Percentiles rank a stretch among this genome's conserved stretches.
Conservation (phyloP, 768 basidiomycete genomes). For the Lactifluus hygrophoroides region DNA sequence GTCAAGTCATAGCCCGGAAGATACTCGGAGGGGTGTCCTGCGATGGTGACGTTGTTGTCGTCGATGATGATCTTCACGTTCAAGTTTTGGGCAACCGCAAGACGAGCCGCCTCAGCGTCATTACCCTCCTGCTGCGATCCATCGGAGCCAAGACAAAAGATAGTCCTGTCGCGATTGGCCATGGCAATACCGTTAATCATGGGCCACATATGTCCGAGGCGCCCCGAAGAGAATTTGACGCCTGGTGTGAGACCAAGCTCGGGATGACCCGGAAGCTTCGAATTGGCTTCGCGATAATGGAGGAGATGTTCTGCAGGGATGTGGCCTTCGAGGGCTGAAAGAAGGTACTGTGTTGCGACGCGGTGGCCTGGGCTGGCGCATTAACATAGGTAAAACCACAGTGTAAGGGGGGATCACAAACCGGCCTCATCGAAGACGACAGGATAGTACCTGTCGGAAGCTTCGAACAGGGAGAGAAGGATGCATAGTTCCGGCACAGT, state of each 20-base stretch:
- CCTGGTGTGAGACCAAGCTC: conserved; percentile 88
- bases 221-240: conserved; percentile 89
- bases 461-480: conserved; percentile 63
- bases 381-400: not conserved
- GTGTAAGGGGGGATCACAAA: conserved; percentile 28
- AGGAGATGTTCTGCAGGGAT: conserved; percentile 69
- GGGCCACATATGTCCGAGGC: conserved; percentile 88
- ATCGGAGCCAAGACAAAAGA: conserved; percentile 83
- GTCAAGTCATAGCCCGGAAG: conserved; percentile 66
- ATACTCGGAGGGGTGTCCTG: conserved; percentile 85
- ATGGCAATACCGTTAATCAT: conserved; percentile 79
- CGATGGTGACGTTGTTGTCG: conserved; percentile 87
- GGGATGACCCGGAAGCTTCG: conserved; percentile 83
- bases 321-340: conserved; percentile 67
- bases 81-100: conserved; percentile 75
- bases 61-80: conserved; percentile 85
- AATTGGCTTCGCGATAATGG: conserved; percentile 79
- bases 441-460: conserved; percentile 53
- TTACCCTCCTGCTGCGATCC: conserved; percentile 90
- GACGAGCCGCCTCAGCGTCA: conserved; percentile 81
- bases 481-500: conserved; percentile 84
- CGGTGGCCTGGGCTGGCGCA: conserved; percentile 54
- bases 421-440: conserved; percentile 79
- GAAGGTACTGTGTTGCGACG: conserved; percentile 83
- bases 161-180: conserved; percentile 65